Evolutionary conservation across 345 rosid species (phyloP), one percentile per base, ranked within the genome.

Genomic region (Litchi chinensis): DNA sequence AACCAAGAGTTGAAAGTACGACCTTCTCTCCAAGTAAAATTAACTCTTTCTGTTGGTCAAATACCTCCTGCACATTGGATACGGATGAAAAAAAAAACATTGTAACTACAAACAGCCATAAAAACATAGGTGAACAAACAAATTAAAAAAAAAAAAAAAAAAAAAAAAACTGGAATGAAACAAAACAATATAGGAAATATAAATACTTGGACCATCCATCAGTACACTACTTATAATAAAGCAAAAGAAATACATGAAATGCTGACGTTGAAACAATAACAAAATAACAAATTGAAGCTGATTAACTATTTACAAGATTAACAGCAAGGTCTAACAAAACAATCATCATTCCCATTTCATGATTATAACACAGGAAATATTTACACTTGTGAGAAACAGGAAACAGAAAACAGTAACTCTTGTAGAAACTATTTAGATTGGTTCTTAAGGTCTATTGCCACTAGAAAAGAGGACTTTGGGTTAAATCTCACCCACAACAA

Each of bases 41-140:
- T 56, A 84, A 60, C 75, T 84, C 89, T 76, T 84, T 86, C 56
- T 84, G 89, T 37, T 80, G 87, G 70, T 86, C 89, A 75, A 84
- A 86, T 50, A 79, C 80, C 76, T 84, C 87, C 87, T 86, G 87
- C 79, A 76, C 18, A 13, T 74, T 11, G 68, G 32, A 74, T 59
- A 44, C 52, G 41, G 76, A 73, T 8, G 2, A 43, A 12, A 26
- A 62, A 5, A 22, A n/a, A 37, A 44, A 26, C 12, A 46, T 44
- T 44, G 24, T 21, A 62, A 48, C 67, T 41, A 22, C 40, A 44
- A 24, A 46, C 24, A 21, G 64, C n/a, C 64, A n/a, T n/a, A 8
- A 59, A 59, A 59, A 48, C 54, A 48, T 15, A 60, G 0, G 46
- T 37, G 21, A 1, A 37, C 21, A 32, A 16, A 37, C 21, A 32